Conservation (phyloP, 805 yeast genomes). For the Candida cerambycidarum region DNA sequence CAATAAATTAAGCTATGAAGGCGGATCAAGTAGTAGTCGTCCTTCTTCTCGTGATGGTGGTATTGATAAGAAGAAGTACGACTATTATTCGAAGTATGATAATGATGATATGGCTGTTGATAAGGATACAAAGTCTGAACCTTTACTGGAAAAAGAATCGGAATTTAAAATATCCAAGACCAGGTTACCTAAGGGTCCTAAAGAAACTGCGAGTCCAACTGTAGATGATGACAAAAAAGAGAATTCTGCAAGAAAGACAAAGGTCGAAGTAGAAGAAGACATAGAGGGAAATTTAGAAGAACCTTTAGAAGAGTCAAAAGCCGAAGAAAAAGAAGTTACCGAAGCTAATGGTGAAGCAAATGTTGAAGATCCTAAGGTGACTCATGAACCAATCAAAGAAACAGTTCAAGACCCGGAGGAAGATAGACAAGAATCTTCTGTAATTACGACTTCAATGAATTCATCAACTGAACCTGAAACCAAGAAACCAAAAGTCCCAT, state of each 20-base stretch:
- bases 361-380: slow-evolving; percentile 8
- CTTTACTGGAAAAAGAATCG: no score
- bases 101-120: slow-evolving; percentile 1
- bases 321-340: background rate
- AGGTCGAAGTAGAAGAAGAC: slow-evolving; percentile 4
- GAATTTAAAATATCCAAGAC: no score
- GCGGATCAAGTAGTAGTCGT: background rate
- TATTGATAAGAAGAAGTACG: slow-evolving; percentile 27
- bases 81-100: slow-evolving; percentile 24
- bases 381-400: no score
- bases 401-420: background rate
- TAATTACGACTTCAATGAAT: no score
- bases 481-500: background rate
- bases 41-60: slow-evolving; percentile 11
- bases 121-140: no score
- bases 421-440: no score
- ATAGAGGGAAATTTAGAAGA: no score
- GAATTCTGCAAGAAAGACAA: no score
- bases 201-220: no score
- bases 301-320: background rate
- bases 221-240: no score
- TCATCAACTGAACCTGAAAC: background rate
- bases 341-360: slow-evolving; percentile 3
- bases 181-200: no score
- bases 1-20: slow-evolving; percentile 10